phyloP scores from a whole-genome alignment of 2,329 filamentous ascomycete species.

The Curvularia sp. region DNA sequence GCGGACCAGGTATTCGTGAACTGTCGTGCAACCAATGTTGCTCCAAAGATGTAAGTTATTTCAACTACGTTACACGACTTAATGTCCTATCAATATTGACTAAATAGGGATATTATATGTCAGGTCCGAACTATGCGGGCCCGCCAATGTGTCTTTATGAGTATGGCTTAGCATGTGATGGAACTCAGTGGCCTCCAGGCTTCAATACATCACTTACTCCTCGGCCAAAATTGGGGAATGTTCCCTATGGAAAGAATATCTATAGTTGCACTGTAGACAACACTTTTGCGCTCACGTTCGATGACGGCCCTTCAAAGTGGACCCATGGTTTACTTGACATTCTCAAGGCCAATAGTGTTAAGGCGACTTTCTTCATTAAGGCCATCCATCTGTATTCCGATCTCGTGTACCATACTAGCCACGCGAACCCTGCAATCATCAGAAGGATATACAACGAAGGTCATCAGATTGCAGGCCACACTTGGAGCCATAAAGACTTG shows the following conservation, averaged over 20 bases:
- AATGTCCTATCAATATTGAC: not conserved
- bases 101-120: slow-evolving; percentile 1
- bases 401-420: slow-evolving; percentile 55
- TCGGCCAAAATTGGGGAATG: not conserved
- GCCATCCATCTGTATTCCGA: slow-evolving; percentile 56
- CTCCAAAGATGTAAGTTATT: slow-evolving; percentile 5
- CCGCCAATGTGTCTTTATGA: slow-evolving; percentile 2
- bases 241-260: slow-evolving; percentile 1
- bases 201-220: slow-evolving; percentile 3
- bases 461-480: slow-evolving; percentile 64
- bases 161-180: slow-evolving; percentile 8
- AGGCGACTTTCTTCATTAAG: slow-evolving; percentile 49
- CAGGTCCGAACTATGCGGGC: not conserved
- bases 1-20: slow-evolving; percentile 4
- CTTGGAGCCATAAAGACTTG: slow-evolving; percentile 46
- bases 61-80: not conserved
- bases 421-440: slow-evolving; percentile 50
- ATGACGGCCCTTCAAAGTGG: slow-evolving; percentile 62
- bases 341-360: slow-evolving; percentile 57
- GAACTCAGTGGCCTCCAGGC: slow-evolving; percentile 1
- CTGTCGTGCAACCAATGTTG: not conserved
- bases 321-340: slow-evolving; percentile 61
- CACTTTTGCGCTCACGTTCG: slow-evolving; percentile 61
- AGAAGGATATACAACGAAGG: slow-evolving; percentile 58
- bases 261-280: slow-evolving; percentile 37